Evolutionary conservation across 345 rosid genomes (phyloP), one percentile per base, ranked within the genome.

Genomic region (Turritis glabra): DNA sequence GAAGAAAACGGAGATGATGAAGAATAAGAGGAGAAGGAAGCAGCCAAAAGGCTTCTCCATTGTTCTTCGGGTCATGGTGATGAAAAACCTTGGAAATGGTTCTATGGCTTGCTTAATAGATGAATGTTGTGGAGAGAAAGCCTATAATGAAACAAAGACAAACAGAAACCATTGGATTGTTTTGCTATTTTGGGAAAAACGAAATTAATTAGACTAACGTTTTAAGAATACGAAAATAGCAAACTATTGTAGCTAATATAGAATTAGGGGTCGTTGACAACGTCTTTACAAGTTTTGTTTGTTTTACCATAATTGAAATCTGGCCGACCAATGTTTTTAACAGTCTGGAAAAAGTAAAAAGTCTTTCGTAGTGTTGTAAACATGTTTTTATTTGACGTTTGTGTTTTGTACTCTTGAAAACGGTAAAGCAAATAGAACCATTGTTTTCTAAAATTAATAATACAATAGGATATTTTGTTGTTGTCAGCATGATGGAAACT

Each of bases 1-100:
- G 78, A 74, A 40, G 22, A 80, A 51, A 0, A 81, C 15, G 10
- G 54, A 57, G 13, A 83, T 27, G 7, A 79, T 25, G 3, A 62
- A 65, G 11, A 71, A 70, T 47, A 83, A 47, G 30, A 83, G 5
- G 56, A 81, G 77, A 80, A 50, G 54, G 50, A 83, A 68, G 88
- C 83, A 85, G 87, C 95, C 91, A 13, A 48, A 84, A 85, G 85
- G 87, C 84, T 43, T 78, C 75, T 67, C 83, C 85, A 84, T 87
- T 53, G 52, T 78, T 85, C 17, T 64, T 53, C 27, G 53, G 15
- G 25, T 19, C 75, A 77, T 77, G 60, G 72, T 77, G 72, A 71
- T 77, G 72, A 70, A 71, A 70, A 71, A 46, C 61, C 76, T 70
- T 77, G 46, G 67, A 77, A 58, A 77, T 55, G 72, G 71, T 33